Evolutionary conservation across 768 basidiomycete species (phyloP).

Genomic region (Russula emetica): DNA sequence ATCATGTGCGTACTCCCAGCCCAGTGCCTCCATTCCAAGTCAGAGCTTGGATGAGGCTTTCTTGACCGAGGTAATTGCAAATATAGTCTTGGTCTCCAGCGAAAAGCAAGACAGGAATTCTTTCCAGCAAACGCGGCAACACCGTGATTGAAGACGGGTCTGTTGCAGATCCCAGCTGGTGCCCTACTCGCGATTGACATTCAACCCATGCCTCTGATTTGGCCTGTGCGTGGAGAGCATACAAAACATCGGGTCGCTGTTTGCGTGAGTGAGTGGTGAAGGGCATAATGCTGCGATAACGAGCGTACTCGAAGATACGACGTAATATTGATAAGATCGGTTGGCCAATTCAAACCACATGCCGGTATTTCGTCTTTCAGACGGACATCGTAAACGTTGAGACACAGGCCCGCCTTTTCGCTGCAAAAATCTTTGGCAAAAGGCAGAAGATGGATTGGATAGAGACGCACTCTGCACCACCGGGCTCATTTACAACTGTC

Average conservation of each 20-base stretch:
- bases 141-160: conserved; percentile 70
- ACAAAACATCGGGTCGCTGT: conserved; percentile 76
- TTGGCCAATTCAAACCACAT: conserved; percentile 98
- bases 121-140: conserved; percentile 71
- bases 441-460: not conserved
- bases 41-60: conserved; percentile 76
- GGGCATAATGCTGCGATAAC: not conserved
- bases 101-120: conserved; percentile 84
- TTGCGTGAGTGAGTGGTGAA: not conserved
- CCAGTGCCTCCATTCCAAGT: conserved; percentile 84
- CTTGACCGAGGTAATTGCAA: conserved; percentile 92
- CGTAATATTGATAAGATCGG: conserved; percentile 71
- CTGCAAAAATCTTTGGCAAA: conserved; percentile 43
- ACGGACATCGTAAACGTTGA: conserved; percentile 95
- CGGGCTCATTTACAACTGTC: conserved; percentile 34
- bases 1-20: conserved; percentile 58
- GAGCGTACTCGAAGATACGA: conserved; percentile 72
- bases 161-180: conserved; percentile 49
- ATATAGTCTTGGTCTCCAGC: conserved; percentile 95
- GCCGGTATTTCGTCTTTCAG: conserved; percentile 78
- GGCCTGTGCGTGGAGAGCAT: conserved; percentile 73
- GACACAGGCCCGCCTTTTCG: conserved; percentile 65
- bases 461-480: conserved; percentile 13
- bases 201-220: conserved; percentile 85
- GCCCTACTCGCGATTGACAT: conserved; percentile 66